Percentiles rank a stretch among this genome's conserved stretches.
Conservation (phyloP, 441 rosid species). For the Euphorbia schlechtendalii region DNA sequence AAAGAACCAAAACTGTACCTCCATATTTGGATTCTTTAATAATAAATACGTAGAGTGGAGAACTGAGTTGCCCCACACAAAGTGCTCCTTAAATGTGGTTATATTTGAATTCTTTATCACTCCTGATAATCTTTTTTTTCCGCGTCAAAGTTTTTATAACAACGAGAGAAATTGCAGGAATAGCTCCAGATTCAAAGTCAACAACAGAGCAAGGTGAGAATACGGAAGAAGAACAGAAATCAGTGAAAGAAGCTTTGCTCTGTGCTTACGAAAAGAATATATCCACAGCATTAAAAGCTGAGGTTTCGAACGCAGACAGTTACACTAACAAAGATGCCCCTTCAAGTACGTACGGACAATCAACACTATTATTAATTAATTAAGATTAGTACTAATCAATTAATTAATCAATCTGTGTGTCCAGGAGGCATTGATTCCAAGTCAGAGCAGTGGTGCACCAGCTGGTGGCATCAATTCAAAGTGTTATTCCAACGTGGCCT, state of each 20-base stretch:
- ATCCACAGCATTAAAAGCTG: constrained; percentile 59
- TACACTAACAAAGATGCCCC: constrained; percentile 47
- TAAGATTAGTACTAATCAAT: too few relatives aligned
- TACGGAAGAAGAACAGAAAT: constrained; percentile 60
- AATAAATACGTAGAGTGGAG: too few relatives aligned
- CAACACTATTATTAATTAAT: too few relatives aligned
- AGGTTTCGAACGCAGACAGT: constrained; percentile 60
- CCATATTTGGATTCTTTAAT: too few relatives aligned
- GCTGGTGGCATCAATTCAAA: constrained; percentile 95
- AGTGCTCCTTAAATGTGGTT: too few relatives aligned
- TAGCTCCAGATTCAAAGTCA: constrained; percentile 53
- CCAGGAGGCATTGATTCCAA: constrained; percentile 44
- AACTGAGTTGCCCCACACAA: too few relatives aligned
- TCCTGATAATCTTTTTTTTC: too few relatives aligned
- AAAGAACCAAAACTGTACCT: too few relatives aligned
- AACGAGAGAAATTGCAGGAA: constrained; percentile 41
- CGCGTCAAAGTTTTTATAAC: too few relatives aligned
- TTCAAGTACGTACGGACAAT: constrained; percentile 41
- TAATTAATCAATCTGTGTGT: too few relatives aligned
- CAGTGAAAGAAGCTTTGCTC: constrained; percentile 58
- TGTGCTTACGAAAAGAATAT: constrained; percentile 82
- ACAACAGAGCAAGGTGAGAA: too few relatives aligned
- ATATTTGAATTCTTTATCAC: too few relatives aligned
- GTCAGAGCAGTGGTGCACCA: constrained; percentile 79
- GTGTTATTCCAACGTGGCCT: constrained; percentile 82